These are phyloP conservation scores for Chrysosporium queenslandicum DNA, from an alignment of 2,329 filamentous ascomycete species.

Conservation along the genomic window DNA sequence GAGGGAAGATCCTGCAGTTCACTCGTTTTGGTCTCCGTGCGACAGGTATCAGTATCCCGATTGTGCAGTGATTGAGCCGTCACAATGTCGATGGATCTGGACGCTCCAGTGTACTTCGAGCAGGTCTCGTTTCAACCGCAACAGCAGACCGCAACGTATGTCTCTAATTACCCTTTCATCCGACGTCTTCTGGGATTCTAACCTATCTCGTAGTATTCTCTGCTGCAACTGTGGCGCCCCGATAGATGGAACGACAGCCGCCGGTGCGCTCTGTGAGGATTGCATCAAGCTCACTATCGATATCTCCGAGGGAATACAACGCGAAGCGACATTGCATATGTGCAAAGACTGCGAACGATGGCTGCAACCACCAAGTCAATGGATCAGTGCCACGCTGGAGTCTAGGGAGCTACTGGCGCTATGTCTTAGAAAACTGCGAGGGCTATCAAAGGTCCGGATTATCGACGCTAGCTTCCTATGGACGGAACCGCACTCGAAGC, in stretches of 20 bases:
- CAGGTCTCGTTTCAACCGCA: slow-evolving; percentile 30
- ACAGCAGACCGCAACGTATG: slow-evolving; percentile 46
- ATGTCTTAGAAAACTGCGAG: slow-evolving; percentile 78
- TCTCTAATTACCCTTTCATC: slow-evolving; percentile 9
- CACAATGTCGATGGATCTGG: slow-evolving; percentile 51
- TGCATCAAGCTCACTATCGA: slow-evolving; percentile 92
- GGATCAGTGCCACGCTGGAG: slow-evolving; percentile 76
- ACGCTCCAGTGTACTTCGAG: slow-evolving; percentile 44
- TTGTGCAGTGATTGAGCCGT: slow-evolving; percentile 7
- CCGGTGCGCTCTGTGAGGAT: slow-evolving; percentile 87
- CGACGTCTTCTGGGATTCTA: not conserved
- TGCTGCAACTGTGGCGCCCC: slow-evolving; percentile 96
- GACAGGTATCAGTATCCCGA: not conserved
- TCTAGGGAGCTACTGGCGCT: slow-evolving; percentile 86
- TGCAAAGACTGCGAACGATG: slow-evolving; percentile 93
- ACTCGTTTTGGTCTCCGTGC: no score
- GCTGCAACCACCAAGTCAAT: slow-evolving; percentile 75
- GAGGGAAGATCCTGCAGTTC: no score
- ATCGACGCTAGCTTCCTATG: slow-evolving; percentile 95
- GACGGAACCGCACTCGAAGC: slow-evolving; percentile 92
- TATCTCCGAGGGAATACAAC: slow-evolving; percentile 80
- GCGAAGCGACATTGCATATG: slow-evolving; percentile 80
- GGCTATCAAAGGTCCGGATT: slow-evolving; percentile 80
- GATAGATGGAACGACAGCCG: slow-evolving; percentile 79
- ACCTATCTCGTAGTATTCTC: slow-evolving; percentile 59